Evolutionary conservation across 345 rosid species (phyloP), one percentile per base, ranked within the genome.

Genomic region (Cardiospermum halicacabum): DNA sequence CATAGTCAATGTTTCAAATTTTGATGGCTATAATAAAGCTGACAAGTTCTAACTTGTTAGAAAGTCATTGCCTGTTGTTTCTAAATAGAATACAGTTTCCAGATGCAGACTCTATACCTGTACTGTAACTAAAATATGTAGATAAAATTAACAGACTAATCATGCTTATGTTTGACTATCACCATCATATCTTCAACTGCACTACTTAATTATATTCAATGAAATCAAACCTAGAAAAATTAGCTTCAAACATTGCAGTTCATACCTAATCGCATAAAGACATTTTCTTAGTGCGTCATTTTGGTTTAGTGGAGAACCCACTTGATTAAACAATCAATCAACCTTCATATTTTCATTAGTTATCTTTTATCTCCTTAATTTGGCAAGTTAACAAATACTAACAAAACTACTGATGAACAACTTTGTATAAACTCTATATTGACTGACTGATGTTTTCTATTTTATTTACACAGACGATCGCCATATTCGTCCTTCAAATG

Each of bases 401-500:
- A 1, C 19, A 6, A 3, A 56, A 55, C n/a, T n/a, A n/a, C 28
- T 24, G n/a, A 26, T 16, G 21, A 8, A 4, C 1, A 19, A 47
- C 8, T 22, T 11, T 37, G 37, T 60, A 3, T 56, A 7, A n/a
- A n/a, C n/a, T 51, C 37, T 61, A 0, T 19, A 45, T n/a, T 42
- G 15, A 19, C 30, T 36, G 45, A 5, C 37, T 32, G n/a, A 3
- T 28, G n/a, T 58, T 37, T 60, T n/a, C n/a, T n/a, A n/a, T n/a
- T n/a, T 26, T 74, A 66, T 73, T 82, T 74, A 86, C 87, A 80
- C 76, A 28, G 87, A 85, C 21, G 99, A 94, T 64, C 85, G 80
- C 99, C 99, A 94, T 60, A 91, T 94, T 67, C 96, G 85, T 58
- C 99, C 97, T 68, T 89, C 92, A 28, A 94, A 80, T 53, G 99